Evolutionary conservation across 2,329 filamentous ascomycete genomes (phyloP), one percentile per base, ranked within the genome.

Genomic region (Drechslerella coelobrocha): DNA sequence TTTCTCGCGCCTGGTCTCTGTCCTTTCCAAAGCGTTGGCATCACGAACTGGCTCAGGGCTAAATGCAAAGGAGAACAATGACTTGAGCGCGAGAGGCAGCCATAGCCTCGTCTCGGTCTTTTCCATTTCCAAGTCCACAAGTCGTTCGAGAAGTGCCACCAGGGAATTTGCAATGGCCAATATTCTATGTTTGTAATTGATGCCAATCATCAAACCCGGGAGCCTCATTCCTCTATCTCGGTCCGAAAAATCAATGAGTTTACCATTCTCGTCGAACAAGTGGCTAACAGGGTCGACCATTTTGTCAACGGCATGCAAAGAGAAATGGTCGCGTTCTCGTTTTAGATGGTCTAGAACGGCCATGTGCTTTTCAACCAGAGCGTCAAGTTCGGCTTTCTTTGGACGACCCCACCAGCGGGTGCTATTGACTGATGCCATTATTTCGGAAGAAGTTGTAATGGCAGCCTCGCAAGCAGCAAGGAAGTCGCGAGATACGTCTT

Each of bases 171-270:
- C 73, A 8, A 78, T 61, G 4, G 65, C 72, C 4, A 78, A 53
- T 4, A 83, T 77, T 12, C 80, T 78, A 74, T 83, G 81, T 57
- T 83, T 81, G 6, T 82, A 77, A 2, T 83, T 80, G 80, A 84
- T 82, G 12, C 79, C 78, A 2, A 82, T 71, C 1, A 82, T 76
- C n/a, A 84, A 77, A 0, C 79, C 81, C 0, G 78, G 76, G 1
- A 83, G 62, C 6, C 76, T 27, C 8, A 74, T 69, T 2, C 75
- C 74, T 0, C 76, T 62, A 0, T 75, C 19, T 17, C 78, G 79
- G 0, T 82, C 63, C 2, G 75, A 74, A 1, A 24, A n/a, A 2
- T 61, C 45, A 12, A 66, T 34, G 21, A 72, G 34, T 26, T 72
- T 65, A 21, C 81, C 81, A n/a, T 78, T 68, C 1, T 78, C 77